These are phyloP conservation scores for Globisporangium middletonii DNA, from an alignment of 352 stramenopile genomes.

Conservation along the genomic window DNA sequence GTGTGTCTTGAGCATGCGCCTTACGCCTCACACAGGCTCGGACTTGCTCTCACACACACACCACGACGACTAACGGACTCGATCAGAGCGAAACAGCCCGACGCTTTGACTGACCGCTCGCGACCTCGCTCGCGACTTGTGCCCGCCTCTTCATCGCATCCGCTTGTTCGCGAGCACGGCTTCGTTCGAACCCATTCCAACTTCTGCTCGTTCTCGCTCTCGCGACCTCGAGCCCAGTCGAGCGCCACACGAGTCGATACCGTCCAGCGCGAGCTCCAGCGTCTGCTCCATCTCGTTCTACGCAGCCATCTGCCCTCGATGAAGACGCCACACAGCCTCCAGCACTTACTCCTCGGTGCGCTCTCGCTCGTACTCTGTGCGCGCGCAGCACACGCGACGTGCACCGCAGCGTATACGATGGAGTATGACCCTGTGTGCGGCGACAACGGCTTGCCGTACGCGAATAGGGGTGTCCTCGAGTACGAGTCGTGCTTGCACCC, in stretches of 20 bases:
- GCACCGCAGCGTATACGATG: neutral
- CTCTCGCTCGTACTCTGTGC: neutral
- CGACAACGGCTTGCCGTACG: constrained; percentile 9
- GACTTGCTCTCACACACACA: too few relatives aligned
- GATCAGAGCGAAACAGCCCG: too few relatives aligned
- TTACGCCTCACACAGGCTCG: too few relatives aligned
- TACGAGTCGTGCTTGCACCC: constrained; percentile 2
- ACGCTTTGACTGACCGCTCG: too few relatives aligned
- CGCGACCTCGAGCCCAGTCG: neutral
- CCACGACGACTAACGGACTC: too few relatives aligned
- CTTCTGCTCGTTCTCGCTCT: neutral
- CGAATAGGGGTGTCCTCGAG: constrained; percentile 10
- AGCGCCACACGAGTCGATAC: too few relatives aligned
- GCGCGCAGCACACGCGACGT: neutral
- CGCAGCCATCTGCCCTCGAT: neutral
- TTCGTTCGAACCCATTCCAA: neutral
- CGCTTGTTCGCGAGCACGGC: too few relatives aligned
- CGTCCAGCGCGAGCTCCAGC: neutral
- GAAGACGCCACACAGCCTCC: constrained; percentile 3
- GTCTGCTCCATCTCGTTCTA: neutral
- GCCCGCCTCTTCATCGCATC: too few relatives aligned
- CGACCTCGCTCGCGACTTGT: too few relatives aligned
- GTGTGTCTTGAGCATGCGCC: too few relatives aligned
- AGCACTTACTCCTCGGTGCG: neutral
- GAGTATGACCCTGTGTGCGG: constrained; percentile 15